Percentiles rank a stretch among this genome's conserved stretches.
phyloP scores from a whole-genome alignment of 106 monocot genomes.

The Amphibolis antarctica region DNA sequence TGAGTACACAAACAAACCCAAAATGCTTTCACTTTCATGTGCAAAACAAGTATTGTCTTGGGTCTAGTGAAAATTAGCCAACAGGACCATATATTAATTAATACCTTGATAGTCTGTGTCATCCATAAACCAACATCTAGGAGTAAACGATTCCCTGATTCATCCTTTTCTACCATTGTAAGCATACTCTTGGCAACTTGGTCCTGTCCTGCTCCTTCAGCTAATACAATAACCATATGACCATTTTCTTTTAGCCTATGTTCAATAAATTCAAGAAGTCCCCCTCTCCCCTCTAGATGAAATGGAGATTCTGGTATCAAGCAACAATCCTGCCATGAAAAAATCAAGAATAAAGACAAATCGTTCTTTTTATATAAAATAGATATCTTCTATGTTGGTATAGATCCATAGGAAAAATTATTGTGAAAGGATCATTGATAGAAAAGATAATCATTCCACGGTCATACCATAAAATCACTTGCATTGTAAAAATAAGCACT shows the following conservation, averaged over 20 bases:
- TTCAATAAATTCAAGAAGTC: constrained; percentile 46
- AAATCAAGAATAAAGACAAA: neutral
- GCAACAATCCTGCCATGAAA: constrained; percentile 8
- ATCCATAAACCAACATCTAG: constrained; percentile 58
- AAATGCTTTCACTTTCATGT: neutral
- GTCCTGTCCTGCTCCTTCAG: constrained; percentile 66
- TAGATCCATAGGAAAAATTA: too few relatives aligned
- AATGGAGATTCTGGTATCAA: constrained; percentile 58
- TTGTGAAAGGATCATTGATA: too few relatives aligned
- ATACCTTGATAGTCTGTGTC: constrained; percentile 56
- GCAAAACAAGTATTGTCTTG: neutral
- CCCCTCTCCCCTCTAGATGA: constrained; percentile 52
- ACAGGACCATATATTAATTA: neutral
- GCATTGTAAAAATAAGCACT: too few relatives aligned
- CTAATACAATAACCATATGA: constrained; percentile 55
- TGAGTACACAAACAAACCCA: too few relatives aligned
- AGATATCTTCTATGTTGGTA: neutral
- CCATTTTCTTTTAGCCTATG: constrained; percentile 51
- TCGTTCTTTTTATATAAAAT: neutral
- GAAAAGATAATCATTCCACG: too few relatives aligned
- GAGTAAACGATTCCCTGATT: constrained; percentile 53
- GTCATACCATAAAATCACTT: too few relatives aligned
- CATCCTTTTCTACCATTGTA: constrained; percentile 22
- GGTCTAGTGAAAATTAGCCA: neutral
- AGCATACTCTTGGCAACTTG: constrained; percentile 34